Conservation (phyloP, 257 asterid genomes). For the Solanum ossicruentum region DNA sequence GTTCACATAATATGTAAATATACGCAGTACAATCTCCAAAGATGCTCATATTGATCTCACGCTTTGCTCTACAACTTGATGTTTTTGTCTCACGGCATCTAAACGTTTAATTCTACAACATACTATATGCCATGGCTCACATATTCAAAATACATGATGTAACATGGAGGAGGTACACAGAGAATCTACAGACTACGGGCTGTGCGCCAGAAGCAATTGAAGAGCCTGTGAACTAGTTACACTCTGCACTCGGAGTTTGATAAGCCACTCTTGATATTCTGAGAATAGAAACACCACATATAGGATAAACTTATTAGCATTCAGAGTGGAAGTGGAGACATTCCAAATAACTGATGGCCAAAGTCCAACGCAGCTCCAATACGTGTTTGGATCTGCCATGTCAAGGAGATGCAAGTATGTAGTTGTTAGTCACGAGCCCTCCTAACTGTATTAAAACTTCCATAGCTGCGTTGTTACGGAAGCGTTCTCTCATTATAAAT, state of each 20-base stretch:
- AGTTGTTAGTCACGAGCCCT: not conserved
- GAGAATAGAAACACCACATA: not conserved
- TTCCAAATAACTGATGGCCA: not conserved
- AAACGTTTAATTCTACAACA: not conserved
- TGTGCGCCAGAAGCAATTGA: not conserved
- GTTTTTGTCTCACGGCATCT: not conserved
- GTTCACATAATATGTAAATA: no score
- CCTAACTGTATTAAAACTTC: not conserved
- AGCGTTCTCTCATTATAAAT: not conserved
- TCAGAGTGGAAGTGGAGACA: not conserved
- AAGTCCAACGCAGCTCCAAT: not conserved
- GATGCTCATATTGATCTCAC: no score
- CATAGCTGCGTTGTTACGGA: not conserved
- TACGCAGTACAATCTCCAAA: no score
- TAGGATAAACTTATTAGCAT: not conserved
- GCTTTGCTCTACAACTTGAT: not conserved
- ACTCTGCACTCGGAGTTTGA: not conserved
- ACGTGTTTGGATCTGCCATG: not conserved
- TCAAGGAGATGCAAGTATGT: not conserved
- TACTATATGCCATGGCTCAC: not conserved
- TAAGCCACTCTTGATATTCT: not conserved
- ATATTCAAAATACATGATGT: not conserved
- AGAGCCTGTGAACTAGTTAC: not conserved
- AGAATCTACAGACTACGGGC: not conserved
- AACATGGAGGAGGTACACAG: not conserved